Evolutionary conservation across 305 asterid genomes (phyloP).

Genomic region (Ruellia speciosa): DNA sequence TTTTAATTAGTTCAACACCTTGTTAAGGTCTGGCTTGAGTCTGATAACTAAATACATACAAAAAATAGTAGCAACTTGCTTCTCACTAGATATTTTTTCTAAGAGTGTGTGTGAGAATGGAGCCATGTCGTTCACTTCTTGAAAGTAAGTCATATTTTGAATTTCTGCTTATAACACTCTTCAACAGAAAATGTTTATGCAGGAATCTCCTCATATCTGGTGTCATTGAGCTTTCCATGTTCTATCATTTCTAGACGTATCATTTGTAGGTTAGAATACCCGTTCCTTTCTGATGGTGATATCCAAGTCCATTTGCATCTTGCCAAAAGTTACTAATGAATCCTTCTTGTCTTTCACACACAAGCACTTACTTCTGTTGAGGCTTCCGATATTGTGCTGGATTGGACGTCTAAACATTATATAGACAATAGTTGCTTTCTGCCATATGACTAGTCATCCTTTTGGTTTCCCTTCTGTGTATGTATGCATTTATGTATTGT

Average conservation of each 20-base stretch:
- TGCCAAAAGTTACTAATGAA: background rate
- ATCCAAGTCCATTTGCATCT: constrained; percentile 1
- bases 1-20: too few species aligned
- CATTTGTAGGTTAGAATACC: constrained; percentile 5
- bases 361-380: constrained; percentile 1
- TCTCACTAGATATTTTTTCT: constrained; percentile 1
- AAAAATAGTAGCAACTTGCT: background rate
- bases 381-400: constrained; percentile 11
- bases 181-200: constrained; percentile 3
- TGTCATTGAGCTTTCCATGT: constrained; percentile 10
- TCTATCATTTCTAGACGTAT: constrained; percentile 7
- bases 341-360: background rate
- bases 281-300: constrained; percentile 1
- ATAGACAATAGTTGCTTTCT: constrained; percentile 10
- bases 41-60: too few species aligned
- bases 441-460: constrained; percentile 10
- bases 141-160: background rate
- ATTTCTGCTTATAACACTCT: constrained; percentile 4
- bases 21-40: too few species aligned
- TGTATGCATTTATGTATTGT: constrained; percentile 14
- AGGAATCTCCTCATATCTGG: constrained; percentile 12
- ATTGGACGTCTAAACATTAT: constrained; percentile 5
- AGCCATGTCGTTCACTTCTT: constrained; percentile 2
- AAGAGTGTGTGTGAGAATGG: constrained; percentile 7
- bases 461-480: constrained; percentile 11